phyloP scores from a whole-genome alignment of 208 protist species.

The Trypanosoma caninum region DNA sequence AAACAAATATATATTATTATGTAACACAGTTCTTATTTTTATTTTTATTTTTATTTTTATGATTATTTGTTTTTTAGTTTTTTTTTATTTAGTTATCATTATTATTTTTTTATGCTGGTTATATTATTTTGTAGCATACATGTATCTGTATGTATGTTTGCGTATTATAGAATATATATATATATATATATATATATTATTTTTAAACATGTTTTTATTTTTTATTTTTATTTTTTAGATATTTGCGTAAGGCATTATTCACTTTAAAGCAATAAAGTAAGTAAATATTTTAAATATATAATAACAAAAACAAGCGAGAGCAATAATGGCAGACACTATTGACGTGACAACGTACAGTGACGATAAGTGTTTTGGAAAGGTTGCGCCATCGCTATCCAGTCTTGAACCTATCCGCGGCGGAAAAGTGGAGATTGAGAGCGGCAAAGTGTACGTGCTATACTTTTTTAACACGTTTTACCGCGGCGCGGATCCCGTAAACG shows the following conservation, averaged over 20 bases:
- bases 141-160: too few species aligned
- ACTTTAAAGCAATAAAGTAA: too few species aligned
- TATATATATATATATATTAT: constrained; percentile 18
- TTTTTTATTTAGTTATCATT: neutral
- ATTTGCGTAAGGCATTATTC: too few species aligned
- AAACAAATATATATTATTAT: neutral
- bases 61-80: neutral
- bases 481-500: constrained; percentile 83
- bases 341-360: constrained; percentile 89
- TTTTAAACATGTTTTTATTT: too few species aligned
- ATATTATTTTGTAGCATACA: neutral
- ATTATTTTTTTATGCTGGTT: neutral
- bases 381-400: constrained; percentile 52
- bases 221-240: too few species aligned
- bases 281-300: neutral
- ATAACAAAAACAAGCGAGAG: neutral
- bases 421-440: constrained; percentile 40
- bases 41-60: constrained; percentile 2
- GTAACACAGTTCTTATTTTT: neutral
- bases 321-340: constrained; percentile 69
- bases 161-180: too few species aligned
- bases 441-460: constrained; percentile 85
- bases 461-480: constrained; percentile 93
- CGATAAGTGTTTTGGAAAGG: constrained; percentile 68
- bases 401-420: constrained; percentile 75